These are phyloP conservation scores for Gossypium thurberi DNA, from an alignment of 345 rosid genomes.

Conservation along the genomic window DNA sequence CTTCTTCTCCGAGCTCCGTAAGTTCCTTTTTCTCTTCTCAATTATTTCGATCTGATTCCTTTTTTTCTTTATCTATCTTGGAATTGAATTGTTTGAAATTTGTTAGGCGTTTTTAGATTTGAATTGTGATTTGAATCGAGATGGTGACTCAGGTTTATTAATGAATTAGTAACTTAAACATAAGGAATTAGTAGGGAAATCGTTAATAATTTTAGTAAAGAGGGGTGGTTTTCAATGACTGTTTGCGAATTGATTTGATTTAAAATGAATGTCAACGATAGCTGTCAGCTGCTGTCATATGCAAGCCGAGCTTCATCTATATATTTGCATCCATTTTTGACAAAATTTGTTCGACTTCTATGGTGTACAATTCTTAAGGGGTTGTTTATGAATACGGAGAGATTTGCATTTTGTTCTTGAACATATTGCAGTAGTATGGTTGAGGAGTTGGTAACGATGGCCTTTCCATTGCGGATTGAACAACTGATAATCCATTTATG, in stretches of 20 bases:
- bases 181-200: neutral
- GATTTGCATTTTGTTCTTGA: neutral
- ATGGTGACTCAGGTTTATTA: neutral
- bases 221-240: neutral
- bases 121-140: neutral
- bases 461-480: neutral
- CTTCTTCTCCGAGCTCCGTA: slow-evolving; percentile 94
- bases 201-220: neutral
- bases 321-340: neutral
- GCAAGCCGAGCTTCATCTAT: neutral
- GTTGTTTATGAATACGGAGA: neutral
- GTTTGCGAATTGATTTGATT: neutral
- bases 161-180: neutral
- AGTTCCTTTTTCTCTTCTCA: slow-evolving; percentile 10
- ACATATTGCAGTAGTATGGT: neutral
- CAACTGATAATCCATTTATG: neutral
- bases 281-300: neutral
- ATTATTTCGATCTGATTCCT: slow-evolving; percentile 8
- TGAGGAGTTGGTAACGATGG: neutral
- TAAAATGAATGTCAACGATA: neutral
- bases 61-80: neutral
- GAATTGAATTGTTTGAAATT: neutral
- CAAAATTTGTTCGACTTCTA: neutral
- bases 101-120: neutral
- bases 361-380: neutral